phyloP scores from a whole-genome alignment of 2,329 filamentous ascomycete species.

The Cordyceps javanica region DNA sequence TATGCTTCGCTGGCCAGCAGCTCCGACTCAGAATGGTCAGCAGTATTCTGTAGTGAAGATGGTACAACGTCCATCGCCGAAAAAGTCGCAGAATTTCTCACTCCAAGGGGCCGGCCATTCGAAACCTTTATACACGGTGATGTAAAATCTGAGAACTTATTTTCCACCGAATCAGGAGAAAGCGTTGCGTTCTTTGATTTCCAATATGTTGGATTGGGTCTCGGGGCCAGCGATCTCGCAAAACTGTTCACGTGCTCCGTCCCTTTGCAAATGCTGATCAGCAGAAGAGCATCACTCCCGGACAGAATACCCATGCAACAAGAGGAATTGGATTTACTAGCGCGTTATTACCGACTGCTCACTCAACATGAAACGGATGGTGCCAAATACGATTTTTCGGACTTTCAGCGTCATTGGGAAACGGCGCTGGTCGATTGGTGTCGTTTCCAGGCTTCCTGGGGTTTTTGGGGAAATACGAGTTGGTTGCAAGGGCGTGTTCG shows the following conservation, averaged over 20 bases:
- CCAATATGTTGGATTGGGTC: conserved; percentile 58
- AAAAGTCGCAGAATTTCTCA: conserved; percentile 44
- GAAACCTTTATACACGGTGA: conserved; percentile 62
- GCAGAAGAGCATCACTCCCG: conserved; percentile 21
- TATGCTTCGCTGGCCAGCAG: conserved; percentile 43
- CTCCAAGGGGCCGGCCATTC: conserved; percentile 35
- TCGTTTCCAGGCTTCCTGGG: conserved; percentile 54
- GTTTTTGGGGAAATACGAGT: conserved; percentile 54
- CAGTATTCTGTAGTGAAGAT: conserved; percentile 35
- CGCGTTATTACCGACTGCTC: conserved; percentile 39
- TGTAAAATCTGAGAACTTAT: conserved; percentile 64
- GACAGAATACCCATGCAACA: conserved; percentile 40
- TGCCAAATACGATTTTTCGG: conserved; percentile 44
- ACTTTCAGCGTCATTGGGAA: conserved; percentile 57
- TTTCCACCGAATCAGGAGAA: conserved; percentile 43
- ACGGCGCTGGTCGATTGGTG: conserved; percentile 63
- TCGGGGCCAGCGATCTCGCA: conserved; percentile 60
- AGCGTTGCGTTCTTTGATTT: conserved; percentile 62
- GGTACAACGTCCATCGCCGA: conserved; percentile 39
- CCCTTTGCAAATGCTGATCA: conserved; percentile 45
- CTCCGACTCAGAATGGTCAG: conserved; percentile 48
- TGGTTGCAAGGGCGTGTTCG: conserved; percentile 52
- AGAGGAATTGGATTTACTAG: conserved; percentile 45
- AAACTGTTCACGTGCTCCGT: conserved; percentile 64
- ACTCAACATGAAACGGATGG: neutral